These are phyloP conservation scores for Chytriomyces sp. DNA, from an alignment of 192 early-diverging fungal genomes.

Conservation along the genomic window DNA sequence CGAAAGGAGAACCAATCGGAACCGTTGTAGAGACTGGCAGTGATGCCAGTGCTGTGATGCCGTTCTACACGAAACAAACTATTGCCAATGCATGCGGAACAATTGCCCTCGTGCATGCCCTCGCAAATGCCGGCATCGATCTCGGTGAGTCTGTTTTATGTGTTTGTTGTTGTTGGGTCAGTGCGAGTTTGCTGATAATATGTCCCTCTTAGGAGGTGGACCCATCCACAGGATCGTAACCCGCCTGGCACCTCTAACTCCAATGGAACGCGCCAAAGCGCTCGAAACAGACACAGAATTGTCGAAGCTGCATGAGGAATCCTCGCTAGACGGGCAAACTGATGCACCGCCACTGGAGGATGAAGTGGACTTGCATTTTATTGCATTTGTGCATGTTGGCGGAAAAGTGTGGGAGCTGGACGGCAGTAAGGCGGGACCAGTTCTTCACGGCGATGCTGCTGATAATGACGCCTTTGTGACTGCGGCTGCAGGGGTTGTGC, in stretches of 20 bases:
- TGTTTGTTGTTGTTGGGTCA: neutral
- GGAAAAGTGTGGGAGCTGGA: slow-evolving; percentile 88
- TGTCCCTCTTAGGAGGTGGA: slow-evolving; percentile 44
- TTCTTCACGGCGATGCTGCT: slow-evolving; percentile 77
- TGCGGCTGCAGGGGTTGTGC: slow-evolving; percentile 60
- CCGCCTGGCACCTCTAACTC: slow-evolving; percentile 63
- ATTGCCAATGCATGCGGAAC: slow-evolving; percentile 94
- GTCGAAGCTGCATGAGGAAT: slow-evolving; percentile 46
- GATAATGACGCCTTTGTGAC: slow-evolving; percentile 51
- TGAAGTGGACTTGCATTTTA: slow-evolving; percentile 83
- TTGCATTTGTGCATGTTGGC: slow-evolving; percentile 80
- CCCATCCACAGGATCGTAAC: slow-evolving; percentile 71
- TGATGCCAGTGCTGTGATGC: neutral
- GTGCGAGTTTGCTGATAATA: neutral
- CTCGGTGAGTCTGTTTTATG: slow-evolving; percentile 44
- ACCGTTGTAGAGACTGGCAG: slow-evolving; percentile 33
- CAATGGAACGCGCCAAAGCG: slow-evolving; percentile 73
- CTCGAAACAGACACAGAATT: slow-evolving; percentile 67
- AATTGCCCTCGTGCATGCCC: slow-evolving; percentile 88
- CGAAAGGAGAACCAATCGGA: slow-evolving; percentile 15
- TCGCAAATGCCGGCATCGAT: slow-evolving; percentile 73
- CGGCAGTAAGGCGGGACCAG: slow-evolving; percentile 75
- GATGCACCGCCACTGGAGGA: slow-evolving; percentile 53
- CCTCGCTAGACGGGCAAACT: slow-evolving; percentile 43
- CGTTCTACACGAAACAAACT: slow-evolving; percentile 84